phyloP scores from a whole-genome alignment of 192 early-diverging fungal species.

The Linderina pennispora region DNA sequence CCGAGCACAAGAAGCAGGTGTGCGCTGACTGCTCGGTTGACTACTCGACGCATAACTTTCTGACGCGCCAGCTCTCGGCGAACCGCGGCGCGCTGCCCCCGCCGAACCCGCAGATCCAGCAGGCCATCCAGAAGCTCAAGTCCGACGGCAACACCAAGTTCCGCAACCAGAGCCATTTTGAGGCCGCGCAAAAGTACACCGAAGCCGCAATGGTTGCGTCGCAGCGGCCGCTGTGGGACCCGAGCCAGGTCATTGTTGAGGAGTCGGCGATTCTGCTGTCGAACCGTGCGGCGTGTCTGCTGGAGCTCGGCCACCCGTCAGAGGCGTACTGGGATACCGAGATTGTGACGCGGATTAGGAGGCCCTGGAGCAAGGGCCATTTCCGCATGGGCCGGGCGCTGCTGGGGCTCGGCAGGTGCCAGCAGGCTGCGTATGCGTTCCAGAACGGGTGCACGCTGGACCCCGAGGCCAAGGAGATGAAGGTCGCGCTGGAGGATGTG shows the following conservation, averaged over 20 bases:
- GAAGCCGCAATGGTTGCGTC: constrained; percentile 78
- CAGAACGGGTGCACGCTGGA: constrained; percentile 72
- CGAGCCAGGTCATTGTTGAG: constrained; percentile 55
- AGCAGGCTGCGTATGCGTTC: constrained; percentile 78
- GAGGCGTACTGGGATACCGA: constrained; percentile 70
- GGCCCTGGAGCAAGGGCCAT: constrained; percentile 67
- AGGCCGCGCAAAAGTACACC: constrained; percentile 82
- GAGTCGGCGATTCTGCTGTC: constrained; percentile 58
- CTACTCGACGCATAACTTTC: constrained; percentile 57
- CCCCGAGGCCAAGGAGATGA: constrained; percentile 67
- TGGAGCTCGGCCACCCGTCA: constrained; percentile 56
- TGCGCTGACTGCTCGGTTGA: constrained; percentile 58
- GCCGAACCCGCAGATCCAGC: constrained; percentile 54
- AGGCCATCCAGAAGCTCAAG: constrained; percentile 51
- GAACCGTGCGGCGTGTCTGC: constrained; percentile 62
- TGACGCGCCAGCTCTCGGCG: constrained; percentile 56
- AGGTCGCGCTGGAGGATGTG: constrained; percentile 66
- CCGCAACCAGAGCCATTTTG: constrained; percentile 71
- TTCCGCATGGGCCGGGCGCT: constrained; percentile 81
- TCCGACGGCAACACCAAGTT: constrained; percentile 85
- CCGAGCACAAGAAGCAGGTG: constrained; percentile 53
- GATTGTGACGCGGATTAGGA: constrained; percentile 58
- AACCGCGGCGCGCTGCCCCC: constrained; percentile 61
- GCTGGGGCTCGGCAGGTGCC: constrained; percentile 69
- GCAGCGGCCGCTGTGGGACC: constrained; percentile 71